phyloP scores from a whole-genome alignment of 192 early-diverging fungal species.

The Backusella liffmaniae region DNA sequence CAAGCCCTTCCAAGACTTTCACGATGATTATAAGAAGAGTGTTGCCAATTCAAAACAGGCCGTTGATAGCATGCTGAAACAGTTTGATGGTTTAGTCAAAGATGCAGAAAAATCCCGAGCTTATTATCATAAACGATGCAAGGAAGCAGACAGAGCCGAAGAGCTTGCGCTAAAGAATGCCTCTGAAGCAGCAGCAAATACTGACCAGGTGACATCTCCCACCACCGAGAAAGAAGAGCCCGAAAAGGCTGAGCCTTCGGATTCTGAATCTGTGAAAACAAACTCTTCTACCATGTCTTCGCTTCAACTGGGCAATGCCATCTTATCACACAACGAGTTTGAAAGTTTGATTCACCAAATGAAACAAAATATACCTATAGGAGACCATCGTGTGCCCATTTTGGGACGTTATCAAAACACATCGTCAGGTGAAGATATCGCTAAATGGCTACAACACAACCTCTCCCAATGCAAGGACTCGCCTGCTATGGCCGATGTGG shows the following conservation, averaged over 20 bases:
- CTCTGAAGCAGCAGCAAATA: neutral
- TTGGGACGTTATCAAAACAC: slow-evolving; percentile 62
- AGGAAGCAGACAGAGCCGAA: slow-evolving; percentile 65
- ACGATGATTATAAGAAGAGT: slow-evolving; percentile 35
- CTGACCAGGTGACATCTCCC: neutral
- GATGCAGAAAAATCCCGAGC: slow-evolving; percentile 46
- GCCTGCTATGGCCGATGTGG: slow-evolving; percentile 59
- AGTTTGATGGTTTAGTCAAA: slow-evolving; percentile 42
- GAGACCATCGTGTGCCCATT: slow-evolving; percentile 68
- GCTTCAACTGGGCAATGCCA: slow-evolving; percentile 21
- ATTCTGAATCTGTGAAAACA: neutral
- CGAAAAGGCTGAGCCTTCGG: neutral
- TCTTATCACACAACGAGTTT: slow-evolving; percentile 18
- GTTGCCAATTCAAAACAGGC: slow-evolving; percentile 41
- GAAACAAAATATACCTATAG: slow-evolving; percentile 56
- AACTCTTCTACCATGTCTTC: neutral
- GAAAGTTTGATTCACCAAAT: slow-evolving; percentile 43
- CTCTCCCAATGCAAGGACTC: slow-evolving; percentile 54
- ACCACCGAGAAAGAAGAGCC: neutral
- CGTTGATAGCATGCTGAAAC: slow-evolving; percentile 47
- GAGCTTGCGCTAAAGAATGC: slow-evolving; percentile 32
- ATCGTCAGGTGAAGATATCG: slow-evolving; percentile 66
- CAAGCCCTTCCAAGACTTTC: slow-evolving; percentile 47
- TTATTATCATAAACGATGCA: slow-evolving; percentile 49
- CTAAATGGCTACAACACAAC: slow-evolving; percentile 71